phyloP scores from a whole-genome alignment of 371 early-diverging fungal species.

The Coemansia sp. region DNA sequence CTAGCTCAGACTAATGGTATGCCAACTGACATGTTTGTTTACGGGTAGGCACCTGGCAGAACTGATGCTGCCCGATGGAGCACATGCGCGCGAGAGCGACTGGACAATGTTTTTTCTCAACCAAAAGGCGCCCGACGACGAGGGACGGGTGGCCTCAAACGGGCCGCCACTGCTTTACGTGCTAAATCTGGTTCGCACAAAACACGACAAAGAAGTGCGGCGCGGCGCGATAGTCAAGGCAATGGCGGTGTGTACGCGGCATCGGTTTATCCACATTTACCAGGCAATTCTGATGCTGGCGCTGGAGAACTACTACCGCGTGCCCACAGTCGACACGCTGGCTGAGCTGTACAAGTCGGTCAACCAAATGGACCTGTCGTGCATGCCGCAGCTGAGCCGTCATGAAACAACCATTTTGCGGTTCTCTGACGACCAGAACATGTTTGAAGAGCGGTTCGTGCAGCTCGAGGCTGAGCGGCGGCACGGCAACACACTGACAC shows the following conservation, averaged over 20 bases:
- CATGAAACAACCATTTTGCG: conserved; percentile 77
- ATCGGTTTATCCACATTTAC: conserved; percentile 88
- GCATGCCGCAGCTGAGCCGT: conserved; percentile 75
- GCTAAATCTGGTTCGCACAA: conserved; percentile 84
- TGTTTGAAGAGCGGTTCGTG: conserved; percentile 82
- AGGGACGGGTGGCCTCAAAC: conserved; percentile 23
- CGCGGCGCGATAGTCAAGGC: conserved; percentile 91
- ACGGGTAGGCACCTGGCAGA: conserved; percentile 68
- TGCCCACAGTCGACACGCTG: conserved; percentile 72
- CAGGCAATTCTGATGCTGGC: conserved; percentile 88
- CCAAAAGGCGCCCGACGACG: conserved; percentile 62
- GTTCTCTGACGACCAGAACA: conserved; percentile 72
- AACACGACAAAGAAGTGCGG: conserved; percentile 79
- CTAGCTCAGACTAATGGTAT: background rate
- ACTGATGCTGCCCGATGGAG: conserved; percentile 94
- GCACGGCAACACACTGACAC: conserved; percentile 20
- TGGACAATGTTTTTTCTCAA: conserved; percentile 93
- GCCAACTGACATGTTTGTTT: background rate
- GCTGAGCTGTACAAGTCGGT: conserved; percentile 76
- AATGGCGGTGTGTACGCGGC: conserved; percentile 87
- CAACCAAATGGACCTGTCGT: conserved; percentile 81
- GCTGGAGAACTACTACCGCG: conserved; percentile 85
- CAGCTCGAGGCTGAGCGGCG: conserved; percentile 52
- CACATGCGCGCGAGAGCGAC: conserved; percentile 86
- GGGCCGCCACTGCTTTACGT: conserved; percentile 75